Evolutionary conservation across 129 eudicot species (phyloP).

Genomic region (Helichrysum umbraculigerum): DNA sequence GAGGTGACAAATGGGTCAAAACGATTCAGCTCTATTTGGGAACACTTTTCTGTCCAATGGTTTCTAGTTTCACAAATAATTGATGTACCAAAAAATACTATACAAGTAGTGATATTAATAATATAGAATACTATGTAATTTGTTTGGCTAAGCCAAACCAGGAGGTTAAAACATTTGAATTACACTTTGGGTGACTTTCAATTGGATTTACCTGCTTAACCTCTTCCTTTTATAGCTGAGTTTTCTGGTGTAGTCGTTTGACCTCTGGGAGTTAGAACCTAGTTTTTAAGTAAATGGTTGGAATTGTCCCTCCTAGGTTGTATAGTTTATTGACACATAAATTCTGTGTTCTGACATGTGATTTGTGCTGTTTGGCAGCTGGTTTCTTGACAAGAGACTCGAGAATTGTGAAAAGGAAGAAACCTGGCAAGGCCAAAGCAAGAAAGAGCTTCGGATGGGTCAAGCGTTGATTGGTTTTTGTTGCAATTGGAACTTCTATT

Average conservation of each 20-base stretch:
- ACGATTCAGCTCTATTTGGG: too few species aligned
- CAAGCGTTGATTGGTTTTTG: slow-evolving; percentile 55
- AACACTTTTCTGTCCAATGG: too few species aligned
- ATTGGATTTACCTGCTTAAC: neutral
- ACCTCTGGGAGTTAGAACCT: neutral
- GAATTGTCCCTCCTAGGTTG: neutral
- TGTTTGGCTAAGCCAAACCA: neutral
- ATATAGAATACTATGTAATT: neutral
- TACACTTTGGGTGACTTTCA: neutral
- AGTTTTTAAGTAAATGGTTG: neutral
- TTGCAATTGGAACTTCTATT: neutral
- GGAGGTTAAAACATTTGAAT: neutral
- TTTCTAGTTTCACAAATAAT: too few species aligned
- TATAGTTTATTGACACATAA: neutral
- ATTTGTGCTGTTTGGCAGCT: slow-evolving; percentile 44
- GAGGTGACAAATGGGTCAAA: too few species aligned
- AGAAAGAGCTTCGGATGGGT: slow-evolving; percentile 99
- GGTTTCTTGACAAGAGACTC: slow-evolving; percentile 95
- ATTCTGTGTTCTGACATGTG: neutral
- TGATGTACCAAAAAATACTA: too few species aligned
- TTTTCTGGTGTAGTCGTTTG: neutral
- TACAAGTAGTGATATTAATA: too few species aligned
- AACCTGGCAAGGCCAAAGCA: slow-evolving; percentile 98
- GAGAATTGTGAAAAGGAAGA: slow-evolving; percentile 86
- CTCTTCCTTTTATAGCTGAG: neutral